phyloP scores from a whole-genome alignment of 2,329 filamentous ascomycete genomes.

The Ophiostoma piceae region DNA sequence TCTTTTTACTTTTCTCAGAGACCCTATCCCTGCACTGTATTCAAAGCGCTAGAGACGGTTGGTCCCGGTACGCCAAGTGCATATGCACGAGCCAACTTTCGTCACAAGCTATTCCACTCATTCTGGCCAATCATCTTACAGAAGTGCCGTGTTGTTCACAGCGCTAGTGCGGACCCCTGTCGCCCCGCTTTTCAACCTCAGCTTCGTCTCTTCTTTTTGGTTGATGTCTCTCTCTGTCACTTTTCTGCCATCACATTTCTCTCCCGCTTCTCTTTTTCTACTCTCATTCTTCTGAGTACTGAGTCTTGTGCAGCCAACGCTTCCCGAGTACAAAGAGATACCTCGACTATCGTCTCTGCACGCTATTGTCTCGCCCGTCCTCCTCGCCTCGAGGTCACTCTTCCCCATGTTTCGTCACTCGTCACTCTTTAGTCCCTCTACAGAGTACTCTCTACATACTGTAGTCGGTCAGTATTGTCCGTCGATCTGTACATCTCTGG shows the following conservation, averaged over 20 bases:
- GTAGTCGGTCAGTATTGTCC: not conserved
- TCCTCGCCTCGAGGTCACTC: not conserved
- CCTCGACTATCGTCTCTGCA: not conserved
- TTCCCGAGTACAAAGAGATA: not conserved
- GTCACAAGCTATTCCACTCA: not conserved
- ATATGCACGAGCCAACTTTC: conserved; percentile 12
- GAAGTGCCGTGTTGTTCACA: not conserved
- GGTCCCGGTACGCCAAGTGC: conserved; percentile 17
- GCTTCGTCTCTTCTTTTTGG: conserved; percentile 10
- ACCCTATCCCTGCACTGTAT: conserved; percentile 10
- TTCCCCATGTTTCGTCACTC: conserved; percentile 3
- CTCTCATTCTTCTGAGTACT: not conserved
- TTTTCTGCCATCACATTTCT: not conserved
- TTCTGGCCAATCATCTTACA: conserved; percentile 7
- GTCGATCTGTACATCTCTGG: not conserved
- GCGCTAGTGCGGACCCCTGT: not conserved
- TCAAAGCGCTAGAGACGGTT: conserved; percentile 16
- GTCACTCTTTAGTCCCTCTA: not conserved
- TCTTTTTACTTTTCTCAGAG: not conserved
- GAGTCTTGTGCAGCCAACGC: not conserved
- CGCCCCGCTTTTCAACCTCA: conserved; percentile 10
- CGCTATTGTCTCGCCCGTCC: not conserved
- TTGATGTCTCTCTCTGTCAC: not conserved
- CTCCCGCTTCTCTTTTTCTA: not conserved
- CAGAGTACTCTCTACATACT: not conserved